Evolutionary conservation across 306 rosid genomes (phyloP), one percentile per base, ranked within the genome.

Genomic region (Arachis stenosperma): DNA sequence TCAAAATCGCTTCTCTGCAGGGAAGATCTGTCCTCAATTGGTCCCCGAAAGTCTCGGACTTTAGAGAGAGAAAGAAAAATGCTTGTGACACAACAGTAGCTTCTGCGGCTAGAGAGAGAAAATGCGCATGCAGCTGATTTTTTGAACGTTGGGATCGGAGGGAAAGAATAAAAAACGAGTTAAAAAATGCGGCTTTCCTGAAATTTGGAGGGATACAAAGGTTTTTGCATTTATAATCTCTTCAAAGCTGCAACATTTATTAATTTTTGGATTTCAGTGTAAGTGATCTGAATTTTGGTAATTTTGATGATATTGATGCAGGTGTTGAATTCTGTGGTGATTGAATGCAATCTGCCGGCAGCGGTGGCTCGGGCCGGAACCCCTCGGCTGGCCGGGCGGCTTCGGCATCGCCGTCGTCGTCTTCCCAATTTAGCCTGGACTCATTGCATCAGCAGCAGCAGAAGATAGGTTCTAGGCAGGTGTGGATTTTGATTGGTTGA

Each of bases 81-180:
- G 61, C 63, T 64, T 37, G 70, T 33, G 81, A 73, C 83, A 52
- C 83, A 79, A 52, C 83, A 79, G 72, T 61, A 66, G 56, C 71
- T 48, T 48, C 54, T 39, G 42, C 75, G 71, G 68, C 53, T 70
- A 53, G 83, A 82, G 85, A 78, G 84, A 74, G 72, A 71, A 67
- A 67, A 56, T 44, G 75, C 17, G n/a, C 53, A n/a, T 50, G 69
- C 54, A 46, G 44, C 64, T 51, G 59, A 75, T 72, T 85, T 92
- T 88, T 80, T 79, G 86, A 92, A 88, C 87, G 84, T 88, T 90
- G 90, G 85, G 90, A 93, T 91, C 96, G 76, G 94, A 86, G 87
- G 89, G 89, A 81, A 80, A 84, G 37, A 33, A 33, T 2, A 33
- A 4, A 33, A 33, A 33, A 33, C 3, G 3, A 33, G 37, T 33